Evolutionary conservation across 768 basidiomycete species (phyloP).

Genomic region (Stropharia rugosoannulata): DNA sequence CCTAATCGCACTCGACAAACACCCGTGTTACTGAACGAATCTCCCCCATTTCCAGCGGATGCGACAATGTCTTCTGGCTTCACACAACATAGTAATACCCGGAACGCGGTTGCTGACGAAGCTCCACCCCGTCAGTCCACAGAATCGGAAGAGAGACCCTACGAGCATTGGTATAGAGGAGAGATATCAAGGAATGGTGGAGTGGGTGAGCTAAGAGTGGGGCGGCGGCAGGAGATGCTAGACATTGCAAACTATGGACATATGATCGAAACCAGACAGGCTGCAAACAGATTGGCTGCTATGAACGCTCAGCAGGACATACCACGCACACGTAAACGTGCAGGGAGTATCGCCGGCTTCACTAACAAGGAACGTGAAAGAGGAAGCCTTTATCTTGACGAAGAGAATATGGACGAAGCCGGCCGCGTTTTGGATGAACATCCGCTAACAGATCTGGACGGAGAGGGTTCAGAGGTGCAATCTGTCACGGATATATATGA

Average conservation of each 20-base stretch:
- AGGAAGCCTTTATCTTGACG: constrained; percentile 70
- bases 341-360: constrained; percentile 62
- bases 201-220: constrained; percentile 81
- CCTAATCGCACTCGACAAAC: constrained; percentile 13
- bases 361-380: constrained; percentile 53
- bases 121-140: constrained; percentile 55
- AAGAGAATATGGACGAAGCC: constrained; percentile 43
- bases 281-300: constrained; percentile 20
- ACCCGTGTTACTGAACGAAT: constrained; percentile 58
- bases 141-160: constrained; percentile 81
- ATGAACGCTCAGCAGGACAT: constrained; percentile 25
- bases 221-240: constrained; percentile 76
- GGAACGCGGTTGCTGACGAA: constrained; percentile 17
- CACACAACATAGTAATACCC: constrained; percentile 23
- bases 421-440: constrained; percentile 71
- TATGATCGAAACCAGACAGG: constrained; percentile 36
- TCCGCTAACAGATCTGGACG: constrained; percentile 75
- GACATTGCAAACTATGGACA: constrained; percentile 88
- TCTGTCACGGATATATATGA: constrained; percentile 28
- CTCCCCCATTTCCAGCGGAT: constrained; percentile 55
- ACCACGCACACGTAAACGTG: constrained; percentile 48
- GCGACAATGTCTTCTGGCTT: constrained; percentile 43
- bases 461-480: constrained; percentile 45
- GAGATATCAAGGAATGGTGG: constrained; percentile 86
- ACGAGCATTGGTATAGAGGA: constrained; percentile 89